phyloP scores from a whole-genome alignment of 139 green algal species.

The Chlamydomonas incerta region DNA sequence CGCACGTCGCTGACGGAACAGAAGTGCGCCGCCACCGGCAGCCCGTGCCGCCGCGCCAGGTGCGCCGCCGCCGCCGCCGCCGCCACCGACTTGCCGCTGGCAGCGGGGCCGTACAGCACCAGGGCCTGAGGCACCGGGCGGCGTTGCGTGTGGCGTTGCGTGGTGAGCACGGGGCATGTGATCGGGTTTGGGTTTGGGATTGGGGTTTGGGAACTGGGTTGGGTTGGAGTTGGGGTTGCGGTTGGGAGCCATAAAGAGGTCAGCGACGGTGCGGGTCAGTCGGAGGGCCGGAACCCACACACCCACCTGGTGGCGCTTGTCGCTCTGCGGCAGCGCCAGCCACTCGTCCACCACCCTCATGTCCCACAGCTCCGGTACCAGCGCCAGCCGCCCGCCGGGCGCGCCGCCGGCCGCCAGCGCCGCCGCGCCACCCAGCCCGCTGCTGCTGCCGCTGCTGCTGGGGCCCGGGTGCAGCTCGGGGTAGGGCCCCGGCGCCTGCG shows the following conservation, averaged over 20 bases:
- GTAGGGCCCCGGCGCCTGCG: neutral
- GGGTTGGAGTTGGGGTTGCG: no score
- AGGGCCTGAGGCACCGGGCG: neutral
- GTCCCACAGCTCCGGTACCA: conserved; percentile 31
- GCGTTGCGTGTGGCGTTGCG: neutral
- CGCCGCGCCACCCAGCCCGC: neutral
- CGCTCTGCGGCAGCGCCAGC: conserved; percentile 6
- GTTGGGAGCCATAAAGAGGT: no score
- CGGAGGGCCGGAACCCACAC: no score
- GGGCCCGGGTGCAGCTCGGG: conserved; percentile 1
- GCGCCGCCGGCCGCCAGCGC: no score
- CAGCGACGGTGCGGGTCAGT: no score
- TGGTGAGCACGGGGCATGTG: no score
- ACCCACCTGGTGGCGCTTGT: neutral
- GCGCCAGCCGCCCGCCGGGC: neutral
- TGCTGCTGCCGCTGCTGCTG: no score
- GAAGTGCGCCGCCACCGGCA: conserved; percentile 26
- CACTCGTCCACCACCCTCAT: conserved; percentile 9
- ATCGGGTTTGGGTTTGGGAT: no score
- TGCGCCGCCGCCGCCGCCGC: neutral
- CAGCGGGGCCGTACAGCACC: conserved; percentile 14
- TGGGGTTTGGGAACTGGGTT: no score
- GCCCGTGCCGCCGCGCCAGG: neutral
- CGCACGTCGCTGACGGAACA: conserved; percentile 12
- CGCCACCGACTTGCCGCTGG: conserved; percentile 15